Percentiles rank a stretch among this genome's conserved stretches.
phyloP scores from a whole-genome alignment of 192 early-diverging fungal species.

The Phlyctochytrium bullatum region DNA sequence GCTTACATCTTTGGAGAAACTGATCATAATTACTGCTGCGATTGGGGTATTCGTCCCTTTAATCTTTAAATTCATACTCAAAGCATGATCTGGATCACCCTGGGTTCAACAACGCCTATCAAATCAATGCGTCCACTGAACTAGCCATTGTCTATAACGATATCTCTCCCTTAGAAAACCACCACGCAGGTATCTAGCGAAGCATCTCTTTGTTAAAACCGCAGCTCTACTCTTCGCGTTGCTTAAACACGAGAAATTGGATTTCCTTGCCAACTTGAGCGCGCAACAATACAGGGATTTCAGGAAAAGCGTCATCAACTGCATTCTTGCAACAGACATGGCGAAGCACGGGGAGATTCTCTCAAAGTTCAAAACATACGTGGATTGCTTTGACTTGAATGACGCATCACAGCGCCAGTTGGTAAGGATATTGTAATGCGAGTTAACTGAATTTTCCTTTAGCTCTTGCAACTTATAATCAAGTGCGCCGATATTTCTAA shows the following conservation, averaged over 20 bases:
- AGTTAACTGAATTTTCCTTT: slow-evolving; percentile 1
- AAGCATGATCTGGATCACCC: slow-evolving; percentile 39
- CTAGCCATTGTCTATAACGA: slow-evolving; percentile 54
- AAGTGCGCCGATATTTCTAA: slow-evolving; percentile 60
- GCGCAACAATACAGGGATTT: slow-evolving; percentile 30
- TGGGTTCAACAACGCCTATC: slow-evolving; percentile 51
- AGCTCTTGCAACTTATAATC: slow-evolving; percentile 52
- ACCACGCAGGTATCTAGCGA: slow-evolving; percentile 34
- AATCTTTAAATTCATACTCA: not conserved
- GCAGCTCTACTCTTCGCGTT: slow-evolving; percentile 40
- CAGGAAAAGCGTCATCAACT: slow-evolving; percentile 45
- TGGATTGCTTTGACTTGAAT: slow-evolving; percentile 37
- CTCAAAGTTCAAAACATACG: slow-evolving; percentile 36
- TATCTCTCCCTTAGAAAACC: slow-evolving; percentile 48
- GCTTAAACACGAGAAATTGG: slow-evolving; percentile 23
- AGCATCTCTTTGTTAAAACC: not conserved
- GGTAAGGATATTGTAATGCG: slow-evolving; percentile 26
- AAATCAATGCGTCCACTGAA: slow-evolving; percentile 51
- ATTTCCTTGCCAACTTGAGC: slow-evolving; percentile 26
- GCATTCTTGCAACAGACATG: slow-evolving; percentile 54
- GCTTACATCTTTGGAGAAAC: slow-evolving; percentile 36
- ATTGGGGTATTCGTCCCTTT: slow-evolving; percentile 33
- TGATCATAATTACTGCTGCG: slow-evolving; percentile 30
- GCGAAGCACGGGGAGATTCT: slow-evolving; percentile 49
- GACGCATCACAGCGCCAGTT: slow-evolving; percentile 38